Evolutionary conservation across 305 asterid genomes (phyloP).

Genomic region (Fraxinus velutina): DNA sequence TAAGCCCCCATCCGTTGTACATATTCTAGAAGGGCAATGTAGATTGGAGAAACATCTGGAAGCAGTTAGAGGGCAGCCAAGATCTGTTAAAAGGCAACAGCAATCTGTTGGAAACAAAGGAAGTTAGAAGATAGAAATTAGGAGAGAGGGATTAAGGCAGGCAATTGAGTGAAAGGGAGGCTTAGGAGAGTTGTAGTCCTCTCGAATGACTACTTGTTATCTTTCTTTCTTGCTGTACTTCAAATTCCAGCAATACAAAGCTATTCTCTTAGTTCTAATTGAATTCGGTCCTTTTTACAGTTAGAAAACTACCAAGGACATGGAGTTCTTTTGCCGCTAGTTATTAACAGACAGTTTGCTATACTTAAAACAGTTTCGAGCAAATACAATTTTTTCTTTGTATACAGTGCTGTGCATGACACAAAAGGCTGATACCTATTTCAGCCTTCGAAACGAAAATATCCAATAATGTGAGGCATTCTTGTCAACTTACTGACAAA

Average conservation of each 20-base stretch:
- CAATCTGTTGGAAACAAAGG: background rate
- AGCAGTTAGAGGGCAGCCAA: background rate
- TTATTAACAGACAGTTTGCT: constrained; percentile 5
- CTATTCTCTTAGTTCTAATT: background rate
- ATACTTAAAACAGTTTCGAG: background rate
- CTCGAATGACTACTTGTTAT: background rate
- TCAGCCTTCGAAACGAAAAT: background rate
- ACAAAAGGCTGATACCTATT: constrained; percentile 35
- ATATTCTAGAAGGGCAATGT: background rate
- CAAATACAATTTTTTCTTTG: constrained; percentile 13
- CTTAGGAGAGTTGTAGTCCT: background rate
- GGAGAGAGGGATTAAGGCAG: background rate
- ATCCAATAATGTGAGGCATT: background rate
- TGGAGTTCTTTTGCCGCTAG: background rate
- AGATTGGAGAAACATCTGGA: background rate
- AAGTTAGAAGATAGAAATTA: background rate
- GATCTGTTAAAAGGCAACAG: background rate
- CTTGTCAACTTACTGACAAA: background rate
- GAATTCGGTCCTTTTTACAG: background rate
- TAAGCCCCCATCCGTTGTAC: background rate
- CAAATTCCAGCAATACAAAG: background rate
- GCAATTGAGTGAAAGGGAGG: background rate
- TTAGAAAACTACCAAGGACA: background rate
- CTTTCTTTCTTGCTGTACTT: background rate
- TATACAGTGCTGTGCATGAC: constrained; percentile 42